A percentile compares a stretch with the other conserved stretches of the same genome.
Conservation (phyloP, 2,329 filamentous ascomycete genomes). For the Aureobasidium musti region DNA sequence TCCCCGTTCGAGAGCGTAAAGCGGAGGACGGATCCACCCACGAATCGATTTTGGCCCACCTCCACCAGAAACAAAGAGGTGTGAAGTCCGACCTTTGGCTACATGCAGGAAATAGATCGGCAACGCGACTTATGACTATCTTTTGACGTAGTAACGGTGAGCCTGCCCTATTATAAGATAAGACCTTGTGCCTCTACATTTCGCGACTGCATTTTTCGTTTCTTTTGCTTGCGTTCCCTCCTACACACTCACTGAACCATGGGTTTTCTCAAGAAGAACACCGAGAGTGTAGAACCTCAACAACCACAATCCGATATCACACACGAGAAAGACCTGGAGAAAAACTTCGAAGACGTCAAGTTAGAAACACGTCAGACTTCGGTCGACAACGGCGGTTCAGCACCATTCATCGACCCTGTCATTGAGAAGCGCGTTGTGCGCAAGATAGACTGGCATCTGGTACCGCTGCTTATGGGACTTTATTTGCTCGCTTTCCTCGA, state of each 20-base stretch:
- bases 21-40: background rate
- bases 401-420: slow-evolving; percentile 25
- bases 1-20: background rate
- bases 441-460: slow-evolving; percentile 40
- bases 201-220: background rate
- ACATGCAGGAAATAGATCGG: background rate
- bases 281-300: slow-evolving; percentile 3
- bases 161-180: background rate
- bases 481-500: slow-evolving; percentile 41
- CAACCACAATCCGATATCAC: slow-evolving; percentile 14
- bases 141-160: slow-evolving; percentile 9
- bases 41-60: slow-evolving; percentile 1
- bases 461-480: slow-evolving; percentile 40
- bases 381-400: slow-evolving; percentile 19
- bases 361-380: slow-evolving; percentile 15
- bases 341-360: slow-evolving; percentile 18
- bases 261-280: slow-evolving; percentile 19
- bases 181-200: background rate
- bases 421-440: slow-evolving; percentile 36
- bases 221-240: background rate
- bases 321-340: slow-evolving; percentile 18
- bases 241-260: background rate
- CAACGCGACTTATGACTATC: background rate
- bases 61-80: background rate
- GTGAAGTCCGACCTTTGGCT: background rate